These are phyloP conservation scores for Alternaria incomplexa DNA, from an alignment of 2,329 filamentous ascomycete species.

Conservation along the genomic window DNA sequence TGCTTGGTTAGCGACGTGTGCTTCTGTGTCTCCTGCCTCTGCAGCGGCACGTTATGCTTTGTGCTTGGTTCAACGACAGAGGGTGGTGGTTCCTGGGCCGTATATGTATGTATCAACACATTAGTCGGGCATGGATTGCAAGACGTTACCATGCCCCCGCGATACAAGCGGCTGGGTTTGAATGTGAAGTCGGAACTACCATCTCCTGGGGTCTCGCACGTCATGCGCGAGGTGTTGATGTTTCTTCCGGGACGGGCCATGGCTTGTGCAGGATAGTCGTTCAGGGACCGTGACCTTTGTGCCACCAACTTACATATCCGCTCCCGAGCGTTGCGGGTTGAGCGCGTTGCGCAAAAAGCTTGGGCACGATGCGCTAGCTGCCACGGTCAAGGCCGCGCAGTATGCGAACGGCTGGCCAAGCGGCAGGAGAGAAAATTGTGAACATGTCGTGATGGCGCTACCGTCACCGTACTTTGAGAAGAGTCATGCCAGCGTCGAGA, in stretches of 20 bases:
- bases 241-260: constrained; percentile 23
- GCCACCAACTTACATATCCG: constrained; percentile 31
- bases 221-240: constrained; percentile 26
- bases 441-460: constrained; percentile 17
- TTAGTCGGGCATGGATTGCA: constrained; percentile 14
- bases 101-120: constrained; percentile 1
- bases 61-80: constrained; percentile 19
- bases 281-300: constrained; percentile 30
- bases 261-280: constrained; percentile 24
- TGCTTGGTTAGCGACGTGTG: constrained; percentile 8
- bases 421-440: background rate
- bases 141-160: constrained; percentile 24
- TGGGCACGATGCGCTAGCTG: constrained; percentile 11
- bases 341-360: constrained; percentile 20
- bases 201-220: constrained; percentile 28
- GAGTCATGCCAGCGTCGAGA: constrained; percentile 8
- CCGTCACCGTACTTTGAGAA: constrained; percentile 22
- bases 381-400: background rate
- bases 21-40: background rate
- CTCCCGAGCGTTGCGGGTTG: constrained; percentile 14
- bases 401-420: constrained; percentile 13
- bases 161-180: constrained; percentile 18
- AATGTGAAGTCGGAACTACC: constrained; percentile 34
- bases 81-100: constrained; percentile 21
- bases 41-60: constrained; percentile 20